A percentile compares a stretch with the other conserved stretches of the same genome.
These are phyloP conservation scores for Botrytis sinoallii DNA, from an alignment of 2,329 filamentous ascomycete genomes.

Conservation along the genomic window DNA sequence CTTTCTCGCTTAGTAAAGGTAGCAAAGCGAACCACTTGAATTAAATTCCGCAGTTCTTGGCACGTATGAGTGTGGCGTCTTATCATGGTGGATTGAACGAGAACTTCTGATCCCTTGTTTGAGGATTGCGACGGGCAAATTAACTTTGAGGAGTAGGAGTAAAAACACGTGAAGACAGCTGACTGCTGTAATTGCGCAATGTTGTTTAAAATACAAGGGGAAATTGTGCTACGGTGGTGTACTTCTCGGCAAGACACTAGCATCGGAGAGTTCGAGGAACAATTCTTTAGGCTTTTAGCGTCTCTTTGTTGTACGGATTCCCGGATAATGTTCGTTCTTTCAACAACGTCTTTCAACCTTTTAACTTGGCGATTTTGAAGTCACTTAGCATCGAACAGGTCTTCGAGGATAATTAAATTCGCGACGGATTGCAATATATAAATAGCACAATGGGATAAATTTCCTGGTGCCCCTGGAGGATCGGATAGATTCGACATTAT, in stretches of 20 bases:
- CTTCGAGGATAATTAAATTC: neutral
- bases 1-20: neutral
- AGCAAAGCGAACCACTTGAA: neutral
- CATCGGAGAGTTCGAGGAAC: neutral
- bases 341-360: neutral
- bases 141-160: neutral
- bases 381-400: neutral
- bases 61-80: neutral
- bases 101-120: neutral
- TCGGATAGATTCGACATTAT: neutral
- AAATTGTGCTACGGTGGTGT: too few relatives aligned
- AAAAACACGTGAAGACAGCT: neutral
- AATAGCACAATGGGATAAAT: neutral
- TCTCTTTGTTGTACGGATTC: neutral
- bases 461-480: neutral
- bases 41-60: neutral
- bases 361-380: neutral
- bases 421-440: neutral
- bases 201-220: neutral
- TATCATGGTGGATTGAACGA: too few relatives aligned
- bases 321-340: neutral
- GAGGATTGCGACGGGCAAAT: neutral
- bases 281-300: neutral
- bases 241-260: neutral
- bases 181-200: neutral